These are phyloP conservation scores for Aspergillus transmontanensis DNA, from an alignment of 2,329 filamentous ascomycete species.

Conservation along the genomic window DNA sequence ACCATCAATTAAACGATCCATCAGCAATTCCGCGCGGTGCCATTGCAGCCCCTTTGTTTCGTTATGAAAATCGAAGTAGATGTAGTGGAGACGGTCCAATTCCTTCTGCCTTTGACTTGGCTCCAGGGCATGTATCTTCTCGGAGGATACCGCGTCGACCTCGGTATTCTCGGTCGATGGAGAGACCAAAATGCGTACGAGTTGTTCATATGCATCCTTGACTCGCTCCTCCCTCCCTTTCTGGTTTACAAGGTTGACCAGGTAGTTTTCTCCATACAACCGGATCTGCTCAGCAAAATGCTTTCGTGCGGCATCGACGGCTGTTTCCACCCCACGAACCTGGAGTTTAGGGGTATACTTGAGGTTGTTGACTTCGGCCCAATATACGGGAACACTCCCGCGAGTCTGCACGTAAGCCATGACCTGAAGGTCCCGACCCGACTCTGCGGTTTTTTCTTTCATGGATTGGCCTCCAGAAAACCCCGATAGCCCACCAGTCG, in stretches of 20 bases:
- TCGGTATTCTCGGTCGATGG: slow-evolving; percentile 68
- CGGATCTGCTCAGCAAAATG: slow-evolving; percentile 94
- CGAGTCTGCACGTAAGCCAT: slow-evolving; percentile 95
- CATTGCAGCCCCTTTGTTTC: slow-evolving; percentile 95
- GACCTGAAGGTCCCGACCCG: slow-evolving; percentile 78
- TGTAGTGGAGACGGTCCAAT: slow-evolving; percentile 86
- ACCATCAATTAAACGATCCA: slow-evolving; percentile 78
- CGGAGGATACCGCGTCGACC: slow-evolving; percentile 66
- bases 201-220: slow-evolving; percentile 91
- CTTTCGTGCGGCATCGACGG: slow-evolving; percentile 73
- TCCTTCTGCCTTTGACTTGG: slow-evolving; percentile 60
- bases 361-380: slow-evolving; percentile 93
- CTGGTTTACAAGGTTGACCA: slow-evolving; percentile 97
- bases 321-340: slow-evolving; percentile 80
- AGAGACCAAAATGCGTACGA: slow-evolving; percentile 75
- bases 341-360: slow-evolving; percentile 90
- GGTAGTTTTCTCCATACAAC: slow-evolving; percentile 92
- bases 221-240: slow-evolving; percentile 86
- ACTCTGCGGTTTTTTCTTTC: slow-evolving; percentile 67
- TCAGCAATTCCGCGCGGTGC: slow-evolving; percentile 84
- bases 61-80: slow-evolving; percentile 98
- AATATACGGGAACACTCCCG: slow-evolving; percentile 93
- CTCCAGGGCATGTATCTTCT: slow-evolving; percentile 82
- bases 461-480: slow-evolving; percentile 77
- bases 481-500: slow-evolving; percentile 71